These are phyloP conservation scores for Marsdenia floribunda DNA, from an alignment of 257 asterid genomes.

Conservation along the genomic window DNA sequence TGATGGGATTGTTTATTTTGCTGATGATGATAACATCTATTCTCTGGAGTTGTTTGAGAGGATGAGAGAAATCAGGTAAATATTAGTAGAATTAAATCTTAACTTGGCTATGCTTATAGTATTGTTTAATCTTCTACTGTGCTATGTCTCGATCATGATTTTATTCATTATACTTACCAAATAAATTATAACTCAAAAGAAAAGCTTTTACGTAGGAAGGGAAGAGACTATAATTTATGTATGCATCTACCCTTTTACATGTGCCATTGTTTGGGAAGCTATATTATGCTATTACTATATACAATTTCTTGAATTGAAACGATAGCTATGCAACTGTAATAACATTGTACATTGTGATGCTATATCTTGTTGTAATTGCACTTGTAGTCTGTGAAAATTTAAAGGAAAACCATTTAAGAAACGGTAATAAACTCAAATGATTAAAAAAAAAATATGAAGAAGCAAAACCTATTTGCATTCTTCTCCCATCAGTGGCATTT, in stretches of 20 bases:
- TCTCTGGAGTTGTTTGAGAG: constrained; percentile 78
- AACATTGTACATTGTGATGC: neutral
- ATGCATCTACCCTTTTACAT: neutral
- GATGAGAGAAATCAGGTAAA: constrained; percentile 68
- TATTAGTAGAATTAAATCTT: neutral
- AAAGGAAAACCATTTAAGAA: neutral
- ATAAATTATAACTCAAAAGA: neutral
- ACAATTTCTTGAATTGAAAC: neutral
- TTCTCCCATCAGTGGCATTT: neutral
- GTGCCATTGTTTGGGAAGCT: neutral
- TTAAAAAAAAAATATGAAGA: neutral
- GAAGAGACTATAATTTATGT: neutral
- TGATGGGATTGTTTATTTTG: constrained; percentile 87
- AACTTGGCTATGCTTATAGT: constrained; percentile 6
- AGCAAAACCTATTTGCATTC: neutral
- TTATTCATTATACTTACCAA: neutral
- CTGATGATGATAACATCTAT: constrained; percentile 81
- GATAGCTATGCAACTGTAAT: neutral
- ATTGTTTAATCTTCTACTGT: neutral
- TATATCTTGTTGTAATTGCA: neutral
- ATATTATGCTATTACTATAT: neutral
- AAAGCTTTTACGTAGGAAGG: neutral
- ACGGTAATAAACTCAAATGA: neutral
- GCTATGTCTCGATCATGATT: neutral
- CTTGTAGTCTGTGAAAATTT: neutral